A percentile compares a stretch with the other conserved stretches of the same genome.
These are phyloP conservation scores for Calonectria hawksworthii DNA, from an alignment of 2,329 filamentous ascomycete genomes.

Conservation along the genomic window DNA sequence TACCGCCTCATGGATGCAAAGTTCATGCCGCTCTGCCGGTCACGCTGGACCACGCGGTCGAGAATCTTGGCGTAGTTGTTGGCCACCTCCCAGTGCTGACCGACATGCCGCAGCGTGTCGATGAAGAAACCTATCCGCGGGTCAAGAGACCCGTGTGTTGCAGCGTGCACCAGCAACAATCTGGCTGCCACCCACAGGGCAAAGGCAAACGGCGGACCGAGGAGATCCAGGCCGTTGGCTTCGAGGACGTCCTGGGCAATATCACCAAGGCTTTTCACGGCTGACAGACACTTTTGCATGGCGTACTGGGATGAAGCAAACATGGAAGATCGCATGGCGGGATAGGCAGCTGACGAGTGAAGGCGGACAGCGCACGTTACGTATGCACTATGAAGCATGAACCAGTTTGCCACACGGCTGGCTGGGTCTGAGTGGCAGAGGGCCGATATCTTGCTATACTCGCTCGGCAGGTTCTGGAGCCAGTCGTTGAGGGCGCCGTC, in stretches of 20 bases:
- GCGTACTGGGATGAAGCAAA: conserved; percentile 60
- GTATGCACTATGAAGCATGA: conserved; percentile 61
- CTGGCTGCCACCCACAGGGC: conserved; percentile 59
- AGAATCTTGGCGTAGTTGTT: conserved; percentile 58
- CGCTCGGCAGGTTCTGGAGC: conserved; percentile 59
- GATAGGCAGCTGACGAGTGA: conserved; percentile 61
- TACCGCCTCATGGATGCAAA: conserved; percentile 58
- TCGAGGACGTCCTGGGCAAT: conserved; percentile 60
- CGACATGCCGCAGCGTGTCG: conserved; percentile 57
- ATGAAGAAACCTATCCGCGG: conserved; percentile 59
- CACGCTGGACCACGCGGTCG: conserved; percentile 54
- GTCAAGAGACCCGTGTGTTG: conserved; percentile 54
- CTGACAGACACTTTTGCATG: conserved; percentile 60
- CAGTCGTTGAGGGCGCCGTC: conserved; percentile 57
- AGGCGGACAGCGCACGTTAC: conserved; percentile 59
- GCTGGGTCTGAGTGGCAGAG: conserved; percentile 61
- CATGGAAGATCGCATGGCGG: conserved; percentile 55
- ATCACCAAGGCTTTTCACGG: conserved; percentile 59
- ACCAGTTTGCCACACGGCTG: conserved; percentile 62
- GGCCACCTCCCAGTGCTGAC: conserved; percentile 60
- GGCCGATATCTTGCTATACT: conserved; percentile 61
- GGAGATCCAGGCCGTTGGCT: conserved; percentile 57
- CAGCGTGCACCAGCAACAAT: conserved; percentile 57
- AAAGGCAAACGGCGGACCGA: conserved; percentile 61
- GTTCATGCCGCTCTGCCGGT: conserved; percentile 51